Conservation (phyloP, 2,329 filamentous ascomycete genomes). For the Scleromitrula shiraiana region DNA sequence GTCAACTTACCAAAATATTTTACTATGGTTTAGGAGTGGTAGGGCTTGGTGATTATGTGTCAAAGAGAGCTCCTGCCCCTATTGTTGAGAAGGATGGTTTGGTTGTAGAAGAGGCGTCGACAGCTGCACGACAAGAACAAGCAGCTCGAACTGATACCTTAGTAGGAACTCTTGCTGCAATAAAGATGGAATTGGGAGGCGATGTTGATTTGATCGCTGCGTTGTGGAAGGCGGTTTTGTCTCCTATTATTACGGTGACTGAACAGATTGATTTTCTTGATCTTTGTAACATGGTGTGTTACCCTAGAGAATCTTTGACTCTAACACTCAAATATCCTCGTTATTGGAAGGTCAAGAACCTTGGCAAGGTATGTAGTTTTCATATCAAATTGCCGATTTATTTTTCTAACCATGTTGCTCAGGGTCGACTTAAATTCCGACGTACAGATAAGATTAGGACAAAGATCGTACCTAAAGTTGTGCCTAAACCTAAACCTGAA, state of each 20-base stretch:
- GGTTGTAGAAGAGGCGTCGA: constrained; percentile 39
- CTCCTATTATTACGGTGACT: constrained; percentile 37
- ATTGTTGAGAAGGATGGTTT: constrained; percentile 24
- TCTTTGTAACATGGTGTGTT: constrained; percentile 43
- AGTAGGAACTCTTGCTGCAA: constrained; percentile 37
- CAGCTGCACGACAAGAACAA: constrained; percentile 38
- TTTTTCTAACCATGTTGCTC: constrained; percentile 5
- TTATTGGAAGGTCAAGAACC: constrained; percentile 36
- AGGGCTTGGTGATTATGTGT: constrained; percentile 50
- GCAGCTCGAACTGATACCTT: constrained; percentile 43
- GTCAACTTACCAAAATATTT: constrained; percentile 50
- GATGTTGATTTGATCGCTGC: constrained; percentile 38
- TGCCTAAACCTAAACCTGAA: background rate
- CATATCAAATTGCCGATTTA: background rate
- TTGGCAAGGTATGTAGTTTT: constrained; percentile 31
- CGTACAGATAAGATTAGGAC: constrained; percentile 25
- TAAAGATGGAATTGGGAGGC: constrained; percentile 40
- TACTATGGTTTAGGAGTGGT: constrained; percentile 53
- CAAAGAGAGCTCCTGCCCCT: constrained; percentile 17
- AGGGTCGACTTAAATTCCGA: constrained; percentile 27
- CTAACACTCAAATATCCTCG: constrained; percentile 41
- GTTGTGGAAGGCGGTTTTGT: constrained; percentile 43
- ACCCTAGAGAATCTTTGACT: constrained; percentile 38
- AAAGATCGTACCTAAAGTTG: constrained; percentile 5
- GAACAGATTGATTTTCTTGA: constrained; percentile 45